Conservation (phyloP, 2,329 filamentous ascomycete species). For the Claviceps africana region DNA sequence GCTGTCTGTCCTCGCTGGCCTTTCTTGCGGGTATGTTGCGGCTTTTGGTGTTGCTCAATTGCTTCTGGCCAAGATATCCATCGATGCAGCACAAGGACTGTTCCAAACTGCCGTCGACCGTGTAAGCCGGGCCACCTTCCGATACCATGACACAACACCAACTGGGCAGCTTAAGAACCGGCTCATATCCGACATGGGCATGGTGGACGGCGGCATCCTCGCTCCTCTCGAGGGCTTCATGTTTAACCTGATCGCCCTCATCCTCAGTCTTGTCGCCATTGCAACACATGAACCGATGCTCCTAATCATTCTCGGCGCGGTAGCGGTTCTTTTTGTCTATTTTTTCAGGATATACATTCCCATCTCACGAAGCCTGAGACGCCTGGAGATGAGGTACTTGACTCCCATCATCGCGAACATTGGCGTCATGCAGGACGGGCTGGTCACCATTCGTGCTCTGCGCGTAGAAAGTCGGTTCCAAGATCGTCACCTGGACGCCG, state of each 20-base stretch:
- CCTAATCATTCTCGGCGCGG: constrained; percentile 52
- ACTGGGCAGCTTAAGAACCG: constrained; percentile 86
- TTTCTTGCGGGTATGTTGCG: constrained; percentile 48
- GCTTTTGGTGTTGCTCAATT: constrained; percentile 48
- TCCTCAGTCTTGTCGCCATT: constrained; percentile 63
- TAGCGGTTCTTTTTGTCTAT: constrained; percentile 55
- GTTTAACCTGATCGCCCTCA: constrained; percentile 56
- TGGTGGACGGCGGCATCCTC: constrained; percentile 76
- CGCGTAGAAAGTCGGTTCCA: constrained; percentile 68
- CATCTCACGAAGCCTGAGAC: constrained; percentile 66
- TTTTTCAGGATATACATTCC: constrained; percentile 70
- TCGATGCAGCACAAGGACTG: constrained; percentile 60
- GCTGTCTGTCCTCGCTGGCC: constrained; percentile 54
- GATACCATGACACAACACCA: constrained; percentile 83
- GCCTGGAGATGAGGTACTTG: constrained; percentile 79
- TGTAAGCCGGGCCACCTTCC: constrained; percentile 69
- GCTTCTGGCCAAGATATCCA: constrained; percentile 63
- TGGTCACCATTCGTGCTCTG: constrained; percentile 79
- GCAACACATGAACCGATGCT: constrained; percentile 66
- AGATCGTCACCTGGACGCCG: constrained; percentile 61
- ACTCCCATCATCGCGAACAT: constrained; percentile 88
- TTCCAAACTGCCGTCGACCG: constrained; percentile 59
- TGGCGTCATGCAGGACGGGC: constrained; percentile 68
- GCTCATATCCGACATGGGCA: constrained; percentile 78
- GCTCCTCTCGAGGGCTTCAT: constrained; percentile 57